phyloP scores from a whole-genome alignment of 768 basidiomycete genomes.

The Leucocoprinus sp. region DNA sequence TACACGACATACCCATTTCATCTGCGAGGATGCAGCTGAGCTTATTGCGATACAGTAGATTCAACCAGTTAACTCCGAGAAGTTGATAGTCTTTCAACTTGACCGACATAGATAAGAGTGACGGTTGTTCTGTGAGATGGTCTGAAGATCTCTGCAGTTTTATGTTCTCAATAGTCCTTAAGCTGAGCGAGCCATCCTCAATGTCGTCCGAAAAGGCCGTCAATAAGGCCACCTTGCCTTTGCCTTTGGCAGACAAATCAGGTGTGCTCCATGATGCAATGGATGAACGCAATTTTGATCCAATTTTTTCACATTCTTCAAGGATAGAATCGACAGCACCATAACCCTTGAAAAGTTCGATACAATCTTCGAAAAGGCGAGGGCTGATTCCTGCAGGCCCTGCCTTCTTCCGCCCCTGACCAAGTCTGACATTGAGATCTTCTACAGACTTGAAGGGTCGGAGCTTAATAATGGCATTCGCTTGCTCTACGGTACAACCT shows the following conservation, averaged over 20 bases:
- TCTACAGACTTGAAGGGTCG: constrained; percentile 76
- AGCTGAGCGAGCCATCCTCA: constrained; percentile 57
- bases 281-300: constrained; percentile 58
- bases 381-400: constrained; percentile 78
- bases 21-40: constrained; percentile 96
- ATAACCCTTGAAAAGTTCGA: constrained; percentile 77
- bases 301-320: constrained; percentile 82
- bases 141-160: constrained; percentile 39
- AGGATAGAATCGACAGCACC: constrained; percentile 84
- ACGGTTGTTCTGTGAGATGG: constrained; percentile 73
- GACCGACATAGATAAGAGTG: constrained; percentile 54
- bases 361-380: constrained; percentile 86
- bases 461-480: constrained; percentile 63
- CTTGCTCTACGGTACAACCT: constrained; percentile 82
- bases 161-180: constrained; percentile 38
- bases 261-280: constrained; percentile 70
- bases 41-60: constrained; percentile 70
- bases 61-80: constrained; percentile 96
- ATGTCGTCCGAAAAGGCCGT: constrained; percentile 22
- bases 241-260: constrained; percentile 28
- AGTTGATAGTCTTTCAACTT: constrained; percentile 94
- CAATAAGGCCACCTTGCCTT: constrained; percentile 24
- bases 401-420: constrained; percentile 82
- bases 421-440: constrained; percentile 68
- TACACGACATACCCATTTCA: constrained; percentile 80